These are phyloP conservation scores for Aspergillus carlsbadensis DNA, from an alignment of 495 filamentous ascomycete genomes.

Conservation along the genomic window DNA sequence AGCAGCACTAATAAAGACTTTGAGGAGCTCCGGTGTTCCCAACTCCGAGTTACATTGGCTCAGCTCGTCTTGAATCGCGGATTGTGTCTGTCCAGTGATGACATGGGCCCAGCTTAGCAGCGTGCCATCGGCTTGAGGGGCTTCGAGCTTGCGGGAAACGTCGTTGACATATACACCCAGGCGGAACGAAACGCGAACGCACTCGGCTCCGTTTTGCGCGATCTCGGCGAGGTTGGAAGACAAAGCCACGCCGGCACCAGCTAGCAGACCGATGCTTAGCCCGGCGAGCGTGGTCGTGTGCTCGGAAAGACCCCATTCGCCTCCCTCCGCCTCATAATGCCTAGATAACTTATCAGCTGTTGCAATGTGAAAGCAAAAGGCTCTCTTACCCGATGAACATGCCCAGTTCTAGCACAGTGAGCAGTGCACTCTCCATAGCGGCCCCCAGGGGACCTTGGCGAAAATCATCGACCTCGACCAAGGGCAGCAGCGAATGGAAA, in stretches of 20 bases:
- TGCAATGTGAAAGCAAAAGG: not conserved
- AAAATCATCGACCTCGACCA: slow-evolving; percentile 1
- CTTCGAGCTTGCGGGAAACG: slow-evolving; percentile 35
- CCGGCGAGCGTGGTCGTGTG: slow-evolving; percentile 31
- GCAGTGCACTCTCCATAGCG: slow-evolving; percentile 22
- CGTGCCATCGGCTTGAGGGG: slow-evolving; percentile 8
- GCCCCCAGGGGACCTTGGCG: slow-evolving; percentile 1
- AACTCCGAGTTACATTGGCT: slow-evolving; percentile 24
- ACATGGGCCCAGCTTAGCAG: slow-evolving; percentile 44
- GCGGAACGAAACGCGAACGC: slow-evolving; percentile 33
- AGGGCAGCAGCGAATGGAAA: slow-evolving; percentile 1
- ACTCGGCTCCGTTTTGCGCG: slow-evolving; percentile 3
- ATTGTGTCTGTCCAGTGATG: slow-evolving; percentile 27
- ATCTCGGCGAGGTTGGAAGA: slow-evolving; percentile 28
- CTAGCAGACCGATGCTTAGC: slow-evolving; percentile 39
- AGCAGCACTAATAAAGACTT: slow-evolving; percentile 41
- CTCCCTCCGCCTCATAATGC: slow-evolving; percentile 18
- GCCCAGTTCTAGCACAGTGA: slow-evolving; percentile 3
- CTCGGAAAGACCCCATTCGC: slow-evolving; percentile 23
- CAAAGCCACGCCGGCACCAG: slow-evolving; percentile 35
- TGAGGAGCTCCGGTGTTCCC: slow-evolving; percentile 17
- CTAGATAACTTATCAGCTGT: slow-evolving; percentile 5
- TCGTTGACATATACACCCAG: slow-evolving; percentile 34
- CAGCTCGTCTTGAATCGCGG: slow-evolving; percentile 37
- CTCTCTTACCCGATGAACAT: slow-evolving; percentile 5